Conservation (phyloP, 345 rosid genomes). For the rapeseed (Brassica napus) region Da-Ae NC_063451.1:44818001-44818500, state of each 20-base stretch:
- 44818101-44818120: neutral
- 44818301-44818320: constrained; percentile 18
- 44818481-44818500: constrained; percentile 8
- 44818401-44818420: neutral
- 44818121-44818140: neutral
- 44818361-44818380: constrained; percentile 32
- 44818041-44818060: constrained; percentile 43
- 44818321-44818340: constrained; percentile 58
- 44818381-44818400: neutral
- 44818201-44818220: constrained; percentile 46
- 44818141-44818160: constrained; percentile 19
- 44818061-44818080: constrained; percentile 38
- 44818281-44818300: neutral
- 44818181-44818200: constrained; percentile 33
- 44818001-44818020: constrained; percentile 45
- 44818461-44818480: neutral
- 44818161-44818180: constrained; percentile 40
- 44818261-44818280: neutral
- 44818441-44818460: constrained; percentile 19
- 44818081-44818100: constrained; percentile 90
- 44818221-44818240: constrained; percentile 65
- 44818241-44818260: constrained; percentile 53
- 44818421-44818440: constrained; percentile 3
- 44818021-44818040: constrained; percentile 37
- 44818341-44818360: constrained; percentile 74